Base-by-base conservation (phyloP, 176 grass and related monocot species). In the Phragmites australis region DNA sequence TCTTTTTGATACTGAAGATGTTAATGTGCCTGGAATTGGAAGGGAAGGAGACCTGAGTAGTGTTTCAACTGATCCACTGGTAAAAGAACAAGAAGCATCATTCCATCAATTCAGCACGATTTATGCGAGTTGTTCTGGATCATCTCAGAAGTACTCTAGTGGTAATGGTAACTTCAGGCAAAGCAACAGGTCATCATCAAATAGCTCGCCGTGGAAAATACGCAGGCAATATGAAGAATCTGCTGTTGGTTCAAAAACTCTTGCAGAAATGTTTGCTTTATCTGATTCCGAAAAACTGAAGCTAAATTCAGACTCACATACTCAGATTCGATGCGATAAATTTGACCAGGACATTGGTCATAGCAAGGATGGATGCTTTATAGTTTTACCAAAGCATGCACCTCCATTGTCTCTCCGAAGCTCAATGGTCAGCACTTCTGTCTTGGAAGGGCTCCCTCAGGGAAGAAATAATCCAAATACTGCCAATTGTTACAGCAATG, bases 221-320 rank as follows among this genome's bases (percentile, higher is more conserved):
- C n/a, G 16, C 16, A 11, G 16, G 31, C 75, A 56, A 44, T 48
- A 68, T 82, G 46, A 62, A 49, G 78, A 83, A 76, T 76, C 70
- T 55, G 31, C 58, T 58, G 56, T 54, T 65, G 31, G 74, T 44
- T 80, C 83, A 0, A 89, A 68, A 89, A 89, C 90, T 80, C 83
- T 92, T 74, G 83, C 79, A 48, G 79, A 92, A 78, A 92, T 92
- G 90, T 83, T 92, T 72, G 90, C 90, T 70, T 54, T 89, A 56
- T 92, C 90, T 46, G 86, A 92, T 83, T 85, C 83, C 57, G 90
- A 89, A 77, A 86, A 66, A 18, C 47, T 46, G 23, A 89, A 70
- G 31, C 78, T 29, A 76, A 86, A 62, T 76, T 89, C 25, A 3
- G 56, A 59, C 29, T 83, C 31, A 2, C 74, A 30, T 73, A 12